Conservation (phyloP, 1,139 yeast species). For the Geotrichum candidum region DNA sequence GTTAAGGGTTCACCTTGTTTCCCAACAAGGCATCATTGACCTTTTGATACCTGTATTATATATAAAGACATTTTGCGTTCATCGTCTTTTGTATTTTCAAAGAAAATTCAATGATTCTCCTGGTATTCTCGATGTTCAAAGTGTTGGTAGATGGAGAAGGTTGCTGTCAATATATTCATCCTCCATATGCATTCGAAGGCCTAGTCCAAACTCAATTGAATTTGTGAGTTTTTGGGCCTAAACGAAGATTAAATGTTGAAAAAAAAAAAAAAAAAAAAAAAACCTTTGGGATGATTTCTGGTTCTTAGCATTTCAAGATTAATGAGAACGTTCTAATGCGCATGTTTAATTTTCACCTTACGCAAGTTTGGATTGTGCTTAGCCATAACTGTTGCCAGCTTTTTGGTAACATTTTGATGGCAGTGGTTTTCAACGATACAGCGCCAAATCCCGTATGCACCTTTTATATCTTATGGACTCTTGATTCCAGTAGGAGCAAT, state of each 20-base stretch:
- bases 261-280: no score
- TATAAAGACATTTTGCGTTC: not conserved
- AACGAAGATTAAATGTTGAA: not conserved
- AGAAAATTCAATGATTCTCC: not conserved
- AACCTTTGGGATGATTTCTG: not conserved
- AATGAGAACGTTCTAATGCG: not conserved
- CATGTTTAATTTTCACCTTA: no score
- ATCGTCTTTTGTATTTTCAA: not conserved
- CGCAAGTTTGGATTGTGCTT: not conserved
- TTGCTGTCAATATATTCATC: not conserved
- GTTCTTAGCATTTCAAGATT: not conserved
- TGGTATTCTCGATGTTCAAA: not conserved
- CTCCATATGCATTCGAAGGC: not conserved
- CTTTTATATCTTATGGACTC: no score
- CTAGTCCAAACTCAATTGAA: not conserved
- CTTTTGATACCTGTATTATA: no score
- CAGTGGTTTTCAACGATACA: not conserved
- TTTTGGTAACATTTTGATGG: not conserved
- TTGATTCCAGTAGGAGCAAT: not conserved
- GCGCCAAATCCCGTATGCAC: no score
- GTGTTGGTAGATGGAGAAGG: not conserved
- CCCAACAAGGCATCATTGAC: not conserved
- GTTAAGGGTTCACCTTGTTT: not conserved
- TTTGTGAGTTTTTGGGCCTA: not conserved
- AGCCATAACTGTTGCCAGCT: not conserved